These are phyloP conservation scores for Colletotrichum phormii DNA, from an alignment of 2,329 filamentous ascomycete genomes.

Conservation along the genomic window DNA sequence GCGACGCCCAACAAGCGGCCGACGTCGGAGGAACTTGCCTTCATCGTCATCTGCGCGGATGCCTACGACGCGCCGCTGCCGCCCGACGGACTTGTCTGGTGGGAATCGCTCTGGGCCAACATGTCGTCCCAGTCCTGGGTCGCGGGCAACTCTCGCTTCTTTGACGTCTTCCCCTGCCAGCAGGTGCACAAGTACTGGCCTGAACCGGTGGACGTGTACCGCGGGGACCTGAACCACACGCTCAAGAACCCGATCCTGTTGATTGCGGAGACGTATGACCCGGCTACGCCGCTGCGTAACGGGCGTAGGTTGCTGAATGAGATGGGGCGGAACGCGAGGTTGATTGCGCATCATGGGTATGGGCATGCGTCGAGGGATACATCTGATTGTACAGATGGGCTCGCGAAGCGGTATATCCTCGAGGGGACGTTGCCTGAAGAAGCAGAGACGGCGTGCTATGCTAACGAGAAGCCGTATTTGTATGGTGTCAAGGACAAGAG, in stretches of 20 bases:
- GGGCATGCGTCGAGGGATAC: slow-evolving; percentile 59
- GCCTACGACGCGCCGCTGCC: slow-evolving; percentile 56
- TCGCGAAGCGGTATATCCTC: slow-evolving; percentile 54
- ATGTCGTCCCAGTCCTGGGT: slow-evolving; percentile 60
- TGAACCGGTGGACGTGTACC: slow-evolving; percentile 57
- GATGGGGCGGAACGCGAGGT: slow-evolving; percentile 60
- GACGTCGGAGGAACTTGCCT: slow-evolving; percentile 51
- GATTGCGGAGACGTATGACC: slow-evolving; percentile 62
- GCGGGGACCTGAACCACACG: slow-evolving; percentile 56
- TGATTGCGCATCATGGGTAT: slow-evolving; percentile 62
- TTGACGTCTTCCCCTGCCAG: slow-evolving; percentile 56
- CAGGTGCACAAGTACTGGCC: slow-evolving; percentile 60
- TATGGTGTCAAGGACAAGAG: slow-evolving; percentile 46
- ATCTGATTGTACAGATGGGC: slow-evolving; percentile 57
- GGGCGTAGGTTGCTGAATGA: slow-evolving; percentile 55
- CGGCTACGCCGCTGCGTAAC: slow-evolving; percentile 61
- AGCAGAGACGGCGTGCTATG: slow-evolving; percentile 57
- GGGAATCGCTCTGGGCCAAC: slow-evolving; percentile 57
- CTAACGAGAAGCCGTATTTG: slow-evolving; percentile 60
- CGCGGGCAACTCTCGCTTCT: slow-evolving; percentile 60
- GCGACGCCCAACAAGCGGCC: slow-evolving; percentile 43
- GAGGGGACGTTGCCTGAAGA: slow-evolving; percentile 53
- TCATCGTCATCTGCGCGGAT: slow-evolving; percentile 59
- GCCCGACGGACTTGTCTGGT: slow-evolving; percentile 55
- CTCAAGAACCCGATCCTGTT: slow-evolving; percentile 58